A percentile compares a stretch with the other conserved stretches of the same genome.
Evolutionary conservation across 2,329 filamentous ascomycete genomes (phyloP).

Genomic region (Mycosphaerella sp.): DNA sequence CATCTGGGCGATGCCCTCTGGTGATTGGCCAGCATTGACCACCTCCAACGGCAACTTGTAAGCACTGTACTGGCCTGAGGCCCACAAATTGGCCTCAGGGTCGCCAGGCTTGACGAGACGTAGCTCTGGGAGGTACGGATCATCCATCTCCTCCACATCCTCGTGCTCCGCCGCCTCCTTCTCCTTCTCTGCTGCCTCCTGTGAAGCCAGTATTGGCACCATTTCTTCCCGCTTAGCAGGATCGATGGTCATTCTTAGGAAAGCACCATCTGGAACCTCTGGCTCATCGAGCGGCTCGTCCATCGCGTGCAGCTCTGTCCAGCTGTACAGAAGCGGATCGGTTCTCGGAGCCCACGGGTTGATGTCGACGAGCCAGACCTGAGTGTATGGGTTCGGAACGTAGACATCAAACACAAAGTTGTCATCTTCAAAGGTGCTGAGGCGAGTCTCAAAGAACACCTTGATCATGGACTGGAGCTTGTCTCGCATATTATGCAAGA

Average conservation of each 20-base stretch:
- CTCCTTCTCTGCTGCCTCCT: slow-evolving; percentile 3
- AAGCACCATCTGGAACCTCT: slow-evolving; percentile 15
- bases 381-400: slow-evolving; percentile 66
- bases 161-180: slow-evolving; percentile 10
- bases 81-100: slow-evolving; percentile 81
- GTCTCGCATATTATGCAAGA: slow-evolving; percentile 62
- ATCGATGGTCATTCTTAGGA: slow-evolving; percentile 24
- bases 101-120: slow-evolving; percentile 77
- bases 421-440: slow-evolving; percentile 75
- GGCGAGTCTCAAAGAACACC: slow-evolving; percentile 67
- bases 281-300: slow-evolving; percentile 46
- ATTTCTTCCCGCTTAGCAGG: slow-evolving; percentile 13
- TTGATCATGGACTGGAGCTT: slow-evolving; percentile 62
- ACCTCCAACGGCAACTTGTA: slow-evolving; percentile 94
- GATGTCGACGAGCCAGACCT: slow-evolving; percentile 83
- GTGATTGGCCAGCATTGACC: slow-evolving; percentile 56
- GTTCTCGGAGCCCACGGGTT: slow-evolving; percentile 91
- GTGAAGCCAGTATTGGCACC: slow-evolving; percentile 4
- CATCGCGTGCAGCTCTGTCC: slow-evolving; percentile 76
- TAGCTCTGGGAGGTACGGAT: slow-evolving; percentile 65
- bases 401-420: slow-evolving; percentile 92
- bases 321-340: slow-evolving; percentile 81
- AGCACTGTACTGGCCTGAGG: slow-evolving; percentile 80
- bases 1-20: slow-evolving; percentile 66
- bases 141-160: slow-evolving; percentile 46